These are phyloP conservation scores for Aspergillus cejpii DNA, from an alignment of 2,329 filamentous ascomycete genomes.

Conservation along the genomic window DNA sequence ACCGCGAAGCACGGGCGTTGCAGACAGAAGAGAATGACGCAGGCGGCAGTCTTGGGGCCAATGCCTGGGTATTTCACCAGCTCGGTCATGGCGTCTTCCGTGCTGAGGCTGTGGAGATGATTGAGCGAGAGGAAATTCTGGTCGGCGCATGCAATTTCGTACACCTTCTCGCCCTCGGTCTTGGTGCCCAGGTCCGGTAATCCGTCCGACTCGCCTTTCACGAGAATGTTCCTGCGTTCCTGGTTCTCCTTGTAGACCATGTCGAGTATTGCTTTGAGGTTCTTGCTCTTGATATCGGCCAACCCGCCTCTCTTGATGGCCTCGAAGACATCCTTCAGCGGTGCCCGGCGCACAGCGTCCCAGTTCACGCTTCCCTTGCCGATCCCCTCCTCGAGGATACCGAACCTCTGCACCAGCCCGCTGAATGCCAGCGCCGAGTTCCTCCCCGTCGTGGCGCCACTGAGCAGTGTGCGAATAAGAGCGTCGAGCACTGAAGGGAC, in stretches of 20 bases:
- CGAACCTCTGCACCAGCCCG: slow-evolving; percentile 59
- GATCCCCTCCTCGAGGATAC: slow-evolving; percentile 54
- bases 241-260: slow-evolving; percentile 65
- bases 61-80: slow-evolving; percentile 57
- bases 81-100: slow-evolving; percentile 52
- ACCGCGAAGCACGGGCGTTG: slow-evolving; percentile 59
- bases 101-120: slow-evolving; percentile 51
- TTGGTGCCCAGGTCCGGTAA: slow-evolving; percentile 41
- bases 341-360: slow-evolving; percentile 59
- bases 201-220: slow-evolving; percentile 39
- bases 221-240: slow-evolving; percentile 47
- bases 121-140: slow-evolving; percentile 59
- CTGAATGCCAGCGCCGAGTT: slow-evolving; percentile 62
- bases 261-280: slow-evolving; percentile 67
- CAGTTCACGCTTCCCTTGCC: slow-evolving; percentile 69
- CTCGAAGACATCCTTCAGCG: slow-evolving; percentile 56
- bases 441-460: slow-evolving; percentile 52
- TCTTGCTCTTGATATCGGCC: slow-evolving; percentile 61
- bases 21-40: slow-evolving; percentile 59
- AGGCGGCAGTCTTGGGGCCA: slow-evolving; percentile 60
- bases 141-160: slow-evolving; percentile 53
- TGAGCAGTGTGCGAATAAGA: slow-evolving; percentile 56
- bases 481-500: slow-evolving; percentile 60
- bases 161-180: slow-evolving; percentile 46
- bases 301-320: slow-evolving; percentile 67